A percentile compares a stretch with the other conserved stretches of the same genome.
Conservation (phyloP, 2,329 filamentous ascomycete genomes). For the Aplosporella prunicola region DNA sequence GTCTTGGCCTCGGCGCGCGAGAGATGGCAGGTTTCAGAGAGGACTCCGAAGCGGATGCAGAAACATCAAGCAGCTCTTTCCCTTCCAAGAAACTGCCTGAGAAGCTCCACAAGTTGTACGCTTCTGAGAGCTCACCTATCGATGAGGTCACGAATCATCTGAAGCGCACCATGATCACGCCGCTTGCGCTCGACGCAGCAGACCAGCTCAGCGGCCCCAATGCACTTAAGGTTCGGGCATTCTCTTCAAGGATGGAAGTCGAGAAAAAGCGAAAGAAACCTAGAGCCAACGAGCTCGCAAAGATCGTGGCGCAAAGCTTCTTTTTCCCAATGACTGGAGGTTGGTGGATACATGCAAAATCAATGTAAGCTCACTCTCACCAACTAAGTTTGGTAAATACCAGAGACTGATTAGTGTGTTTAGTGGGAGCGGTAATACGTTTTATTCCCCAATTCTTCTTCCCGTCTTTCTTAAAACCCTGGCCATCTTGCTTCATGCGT, state of each 20-base stretch:
- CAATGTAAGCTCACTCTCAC: conserved; percentile 32
- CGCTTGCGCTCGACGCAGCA: conserved; percentile 71
- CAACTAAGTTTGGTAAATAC: not conserved
- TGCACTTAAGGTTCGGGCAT: conserved; percentile 78
- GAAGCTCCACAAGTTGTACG: conserved; percentile 63
- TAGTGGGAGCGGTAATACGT: conserved; percentile 35
- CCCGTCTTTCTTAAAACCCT: conserved; percentile 78
- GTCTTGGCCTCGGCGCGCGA: conserved; percentile 70
- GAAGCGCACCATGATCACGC: conserved; percentile 64
- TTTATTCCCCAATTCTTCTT: conserved; percentile 67
- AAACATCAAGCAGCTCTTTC: conserved; percentile 45
- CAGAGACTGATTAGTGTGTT: not conserved
- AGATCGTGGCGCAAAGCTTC: conserved; percentile 64
- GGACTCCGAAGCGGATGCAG: conserved; percentile 37
- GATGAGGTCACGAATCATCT: conserved; percentile 59
- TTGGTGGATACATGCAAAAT: conserved; percentile 58
- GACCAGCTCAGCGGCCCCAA: conserved; percentile 72
- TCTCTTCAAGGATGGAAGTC: conserved; percentile 66
- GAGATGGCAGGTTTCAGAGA: conserved; percentile 72
- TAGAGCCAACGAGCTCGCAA: conserved; percentile 68
- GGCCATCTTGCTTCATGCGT: conserved; percentile 69
- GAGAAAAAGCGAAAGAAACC: conserved; percentile 50
- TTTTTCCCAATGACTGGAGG: conserved; percentile 80
- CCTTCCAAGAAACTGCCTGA: conserved; percentile 72
- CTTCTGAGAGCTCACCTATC: conserved; percentile 48